phyloP scores from a whole-genome alignment of 352 stramenopile species.

The Phytophthora constricta region DNA sequence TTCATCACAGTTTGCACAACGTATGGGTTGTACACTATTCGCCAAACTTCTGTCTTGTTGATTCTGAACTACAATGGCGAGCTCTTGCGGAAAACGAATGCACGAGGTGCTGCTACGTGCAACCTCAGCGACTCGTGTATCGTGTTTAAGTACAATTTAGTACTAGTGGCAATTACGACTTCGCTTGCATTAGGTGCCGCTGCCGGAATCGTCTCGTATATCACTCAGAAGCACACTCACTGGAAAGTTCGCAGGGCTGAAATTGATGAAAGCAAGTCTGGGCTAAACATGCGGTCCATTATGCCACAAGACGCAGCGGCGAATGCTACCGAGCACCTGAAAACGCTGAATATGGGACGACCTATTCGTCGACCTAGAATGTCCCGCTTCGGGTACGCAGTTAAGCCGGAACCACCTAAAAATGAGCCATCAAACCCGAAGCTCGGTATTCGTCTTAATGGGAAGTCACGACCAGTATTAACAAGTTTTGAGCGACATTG shows the following conservation, averaged over 20 bases:
- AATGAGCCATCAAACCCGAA: conserved; percentile 1
- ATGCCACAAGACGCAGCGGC: not conserved
- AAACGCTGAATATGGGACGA: not conserved
- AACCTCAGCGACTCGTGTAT: conserved; percentile 26
- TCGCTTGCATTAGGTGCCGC: conserved; percentile 6
- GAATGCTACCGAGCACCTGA: not conserved
- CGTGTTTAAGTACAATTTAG: conserved; percentile 23
- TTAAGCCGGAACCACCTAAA: not conserved
- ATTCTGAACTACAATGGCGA: conserved; percentile 22
- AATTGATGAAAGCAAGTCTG: conserved; percentile 9
- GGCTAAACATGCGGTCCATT: conserved; percentile 4
- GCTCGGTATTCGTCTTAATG: not conserved
- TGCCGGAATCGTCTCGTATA: not conserved
- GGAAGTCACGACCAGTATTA: not conserved
- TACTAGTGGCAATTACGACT: conserved; percentile 1
- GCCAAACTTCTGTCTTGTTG: conserved; percentile 9
- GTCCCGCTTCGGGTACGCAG: not conserved
- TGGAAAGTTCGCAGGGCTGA: not conserved
- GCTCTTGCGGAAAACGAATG: conserved; percentile 23
- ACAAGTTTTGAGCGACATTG: conserved; percentile 28
- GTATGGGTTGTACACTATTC: not conserved
- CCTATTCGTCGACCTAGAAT: conserved; percentile 1
- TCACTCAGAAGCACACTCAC: conserved; percentile 2
- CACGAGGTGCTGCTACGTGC: conserved; percentile 12
- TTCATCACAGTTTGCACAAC: conserved; percentile 3